Evolutionary conservation across 495 filamentous ascomycete genomes (phyloP).

Genomic region (Platismatia glauca): DNA sequence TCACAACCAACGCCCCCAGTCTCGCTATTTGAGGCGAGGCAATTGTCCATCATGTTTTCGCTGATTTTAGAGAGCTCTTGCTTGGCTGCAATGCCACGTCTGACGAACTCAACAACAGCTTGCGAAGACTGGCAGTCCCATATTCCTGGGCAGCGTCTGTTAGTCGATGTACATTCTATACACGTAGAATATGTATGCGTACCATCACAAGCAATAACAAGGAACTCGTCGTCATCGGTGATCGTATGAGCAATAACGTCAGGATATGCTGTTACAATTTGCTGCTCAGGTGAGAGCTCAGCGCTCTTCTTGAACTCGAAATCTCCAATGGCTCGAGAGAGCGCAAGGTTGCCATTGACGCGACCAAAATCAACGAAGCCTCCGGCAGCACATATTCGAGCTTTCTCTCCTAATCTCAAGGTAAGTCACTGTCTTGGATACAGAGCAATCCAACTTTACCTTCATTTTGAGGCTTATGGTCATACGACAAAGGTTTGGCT

Average conservation of each 20-base stretch:
- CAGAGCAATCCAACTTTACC: constrained; percentile 42
- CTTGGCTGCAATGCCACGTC: constrained; percentile 89
- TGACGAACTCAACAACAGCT: constrained; percentile 91
- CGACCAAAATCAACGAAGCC: constrained; percentile 97
- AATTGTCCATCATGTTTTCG: constrained; percentile 99
- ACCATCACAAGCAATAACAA: constrained; percentile 97
- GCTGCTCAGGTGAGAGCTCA: constrained; percentile 88
- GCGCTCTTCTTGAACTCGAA: constrained; percentile 99
- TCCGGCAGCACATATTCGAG: constrained; percentile 86
- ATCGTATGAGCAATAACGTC: constrained; percentile 88
- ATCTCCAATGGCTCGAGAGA: constrained; percentile 95
- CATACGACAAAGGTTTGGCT: constrained; percentile 92
- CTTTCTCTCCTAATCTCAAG: constrained; percentile 69
- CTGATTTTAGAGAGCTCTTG: constrained; percentile 88
- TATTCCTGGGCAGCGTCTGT: constrained; percentile 54
- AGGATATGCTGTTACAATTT: constrained; percentile 94
- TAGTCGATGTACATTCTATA: neutral
- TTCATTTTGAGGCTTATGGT: constrained; percentile 98
- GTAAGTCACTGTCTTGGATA: constrained; percentile 9
- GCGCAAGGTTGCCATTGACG: constrained; percentile 96
- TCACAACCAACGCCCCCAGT: constrained; percentile 97
- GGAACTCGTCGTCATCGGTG: constrained; percentile 88
- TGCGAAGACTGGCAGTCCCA: constrained; percentile 99
- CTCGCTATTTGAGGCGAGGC: constrained; percentile 90
- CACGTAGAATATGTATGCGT: constrained; percentile 24